phyloP scores from a whole-genome alignment of 164 flowering plant species.

The Chimonanthus praecox region DNA sequence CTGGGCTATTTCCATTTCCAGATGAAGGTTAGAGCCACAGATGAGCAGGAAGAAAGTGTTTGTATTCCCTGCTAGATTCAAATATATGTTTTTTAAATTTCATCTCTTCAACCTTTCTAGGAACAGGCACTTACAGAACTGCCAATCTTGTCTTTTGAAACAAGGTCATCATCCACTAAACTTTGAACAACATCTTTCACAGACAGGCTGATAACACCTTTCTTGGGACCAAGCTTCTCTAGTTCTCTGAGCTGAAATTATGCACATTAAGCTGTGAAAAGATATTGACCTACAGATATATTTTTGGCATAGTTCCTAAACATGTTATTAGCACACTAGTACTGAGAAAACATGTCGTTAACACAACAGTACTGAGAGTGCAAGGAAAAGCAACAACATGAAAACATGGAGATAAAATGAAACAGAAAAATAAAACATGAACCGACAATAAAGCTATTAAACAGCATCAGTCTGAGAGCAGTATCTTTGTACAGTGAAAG shows the following conservation, averaged over 20 bases:
- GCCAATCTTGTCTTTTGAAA: slow-evolving; percentile 90
- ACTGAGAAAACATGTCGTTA: too few relatives aligned
- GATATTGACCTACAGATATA: background rate
- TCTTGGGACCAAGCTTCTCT: slow-evolving; percentile 90
- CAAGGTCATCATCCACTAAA: slow-evolving; percentile 97
- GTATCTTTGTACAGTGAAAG: too few relatives aligned
- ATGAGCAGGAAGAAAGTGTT: too few relatives aligned
- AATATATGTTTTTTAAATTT: background rate
- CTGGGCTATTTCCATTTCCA: background rate
- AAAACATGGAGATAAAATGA: background rate
- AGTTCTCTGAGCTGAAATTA: slow-evolving; percentile 86
- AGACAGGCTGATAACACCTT: slow-evolving; percentile 90
- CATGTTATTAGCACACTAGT: background rate
- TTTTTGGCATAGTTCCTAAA: background rate
- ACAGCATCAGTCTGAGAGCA: too few relatives aligned
- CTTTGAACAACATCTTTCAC: slow-evolving; percentile 97
- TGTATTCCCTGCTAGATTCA: too few relatives aligned
- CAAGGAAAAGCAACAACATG: background rate
- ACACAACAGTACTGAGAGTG: background rate
- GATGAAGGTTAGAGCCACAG: too few relatives aligned
- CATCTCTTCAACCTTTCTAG: background rate
- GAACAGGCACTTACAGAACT: slow-evolving; percentile 68
- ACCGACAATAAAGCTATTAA: background rate
- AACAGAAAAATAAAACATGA: background rate
- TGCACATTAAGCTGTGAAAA: background rate